phyloP scores from a whole-genome alignment of 2,329 filamentous ascomycete species.

The Amauroascus niger region DNA sequence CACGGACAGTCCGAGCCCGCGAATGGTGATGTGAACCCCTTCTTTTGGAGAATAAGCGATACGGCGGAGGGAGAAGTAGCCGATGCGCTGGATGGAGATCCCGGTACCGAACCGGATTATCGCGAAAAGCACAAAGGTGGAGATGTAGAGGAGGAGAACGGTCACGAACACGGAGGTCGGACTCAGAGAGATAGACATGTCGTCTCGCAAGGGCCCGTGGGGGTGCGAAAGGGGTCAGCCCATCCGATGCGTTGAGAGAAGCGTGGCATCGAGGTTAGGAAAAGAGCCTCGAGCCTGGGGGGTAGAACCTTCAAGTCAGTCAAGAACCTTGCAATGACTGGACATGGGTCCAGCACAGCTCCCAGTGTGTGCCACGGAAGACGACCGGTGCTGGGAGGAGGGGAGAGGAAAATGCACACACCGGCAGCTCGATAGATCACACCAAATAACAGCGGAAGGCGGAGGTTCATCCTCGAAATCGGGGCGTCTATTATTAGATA shows the following conservation, averaged over 20 bases:
- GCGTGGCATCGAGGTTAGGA: conserved; percentile 15
- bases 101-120: conserved; percentile 86
- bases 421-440: not conserved
- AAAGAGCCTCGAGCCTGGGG: conserved; percentile 13
- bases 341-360: not conserved
- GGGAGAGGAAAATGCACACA: not conserved
- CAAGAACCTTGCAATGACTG: not conserved
- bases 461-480: conserved; percentile 5
- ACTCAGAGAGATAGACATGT: conserved; percentile 39
- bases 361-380: not conserved
- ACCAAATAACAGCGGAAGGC: not conserved
- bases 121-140: conserved; percentile 87
- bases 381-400: not conserved
- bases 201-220: conserved; percentile 7
- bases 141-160: conserved; percentile 75
- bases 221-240: conserved; percentile 13
- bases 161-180: conserved; percentile 81
- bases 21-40: conserved; percentile 80
- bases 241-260: conserved; percentile 6
- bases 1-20: conserved; percentile 75
- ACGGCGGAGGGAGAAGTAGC: conserved; percentile 81
- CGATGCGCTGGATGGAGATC: conserved; percentile 88
- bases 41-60: conserved; percentile 83
- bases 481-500: not conserved
- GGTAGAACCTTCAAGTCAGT: not conserved